Evolutionary conservation across 2,329 filamentous ascomycete genomes (phyloP), one percentile per base, ranked within the genome.

Genomic region (Aspergillus fumigatiaffinis): DNA sequence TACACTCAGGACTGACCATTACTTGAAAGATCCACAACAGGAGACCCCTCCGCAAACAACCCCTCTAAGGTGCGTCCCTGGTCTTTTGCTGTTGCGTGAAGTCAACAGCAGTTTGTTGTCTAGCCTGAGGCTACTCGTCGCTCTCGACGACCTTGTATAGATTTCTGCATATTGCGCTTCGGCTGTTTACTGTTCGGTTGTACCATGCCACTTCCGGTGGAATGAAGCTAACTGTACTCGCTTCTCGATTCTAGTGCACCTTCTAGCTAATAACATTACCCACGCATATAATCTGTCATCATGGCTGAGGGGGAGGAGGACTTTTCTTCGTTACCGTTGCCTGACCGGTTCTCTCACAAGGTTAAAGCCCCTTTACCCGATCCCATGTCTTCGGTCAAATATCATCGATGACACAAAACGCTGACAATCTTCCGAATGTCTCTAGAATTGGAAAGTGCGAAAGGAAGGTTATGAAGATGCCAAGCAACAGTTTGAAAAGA

Each of bases 391-490:
- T 35, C 17, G 47, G 23, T 20, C 20, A 5, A 48, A 23, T 32
- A 12, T 50, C 48, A 44, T 44, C 20, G 32, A 47, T 26, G n/a
- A 12, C 21, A 56, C 35, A 46, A 54, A 65, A 72, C 63, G 71
- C 60, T 54, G 48, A 63, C 60, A 28, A 42, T 14, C 53, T 51
- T 23, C 32, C 26, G 23, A 53, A 52, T 17, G 17, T 41, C 46
- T 32, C 28, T 67, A 90, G 89, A 85, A 90, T 70, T 99, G 94
- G 94, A 99, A 99, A 83, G 92, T 96, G 46, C 86, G 94, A 70
- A 99, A 99, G 78, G 87, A 86, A 71, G 94, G 87, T 53, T 99
- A 97, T 73, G 94, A 99, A 81, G 91, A 94, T 65, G 92, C 91
- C 21, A 85, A 89, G 44, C 92, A 94, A 74, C 85, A 88, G 65